Base-by-base conservation (phyloP, 495 filamentous ascomycete genomes). In the Neurospora sp. region DNA sequence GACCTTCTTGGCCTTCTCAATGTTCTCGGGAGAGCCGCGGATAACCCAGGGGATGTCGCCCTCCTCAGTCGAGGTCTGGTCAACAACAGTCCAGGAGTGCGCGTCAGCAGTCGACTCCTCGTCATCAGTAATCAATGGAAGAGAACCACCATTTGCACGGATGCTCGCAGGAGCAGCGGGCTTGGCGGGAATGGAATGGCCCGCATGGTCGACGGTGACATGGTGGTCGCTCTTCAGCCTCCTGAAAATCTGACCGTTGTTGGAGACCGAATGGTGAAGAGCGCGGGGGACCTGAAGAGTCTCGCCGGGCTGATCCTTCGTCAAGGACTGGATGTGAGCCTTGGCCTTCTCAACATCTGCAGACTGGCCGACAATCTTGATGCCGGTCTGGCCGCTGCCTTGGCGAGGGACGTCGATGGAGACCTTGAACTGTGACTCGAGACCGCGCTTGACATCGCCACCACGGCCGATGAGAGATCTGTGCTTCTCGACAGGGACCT, bases 191-290 rank as follows among this genome's bases (percentile, higher is more conserved):
- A 91, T 84, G 39, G 89, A 82, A 24, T 95, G 89, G 38, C 94
- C 93, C 40, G 87, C 91, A 77, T 98, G 95, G 80, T 97, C 93
- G 70, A 99, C 92, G 1, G 90, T 94, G 75, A 99, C 93, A 59
- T 90, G 88, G 81, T 93, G 86, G 75, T 97, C 92, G 76, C 89
- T 92, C 74, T 90, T 90, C 39, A 98, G 88, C 72, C 87, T 90
- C 71, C 93, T 93, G 90, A 98, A 96, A 85, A 98, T 92, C 73
- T 92, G 89, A 21, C 96, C 96, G 73, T 95, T 94, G 79, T 98
- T 94, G 69, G 94, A 86, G 74, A 99, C 86, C 74, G 84, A 82
- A 78, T 98, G 92, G 82, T 98, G 94, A 69, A 96, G 82, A 74
- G 89, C 88, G 43, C 89, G 86, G 11, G 96, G 96, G 34, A 99